phyloP scores from a whole-genome alignment of 2,329 filamentous ascomycete species.

The Xylariaceae sp. region DNA sequence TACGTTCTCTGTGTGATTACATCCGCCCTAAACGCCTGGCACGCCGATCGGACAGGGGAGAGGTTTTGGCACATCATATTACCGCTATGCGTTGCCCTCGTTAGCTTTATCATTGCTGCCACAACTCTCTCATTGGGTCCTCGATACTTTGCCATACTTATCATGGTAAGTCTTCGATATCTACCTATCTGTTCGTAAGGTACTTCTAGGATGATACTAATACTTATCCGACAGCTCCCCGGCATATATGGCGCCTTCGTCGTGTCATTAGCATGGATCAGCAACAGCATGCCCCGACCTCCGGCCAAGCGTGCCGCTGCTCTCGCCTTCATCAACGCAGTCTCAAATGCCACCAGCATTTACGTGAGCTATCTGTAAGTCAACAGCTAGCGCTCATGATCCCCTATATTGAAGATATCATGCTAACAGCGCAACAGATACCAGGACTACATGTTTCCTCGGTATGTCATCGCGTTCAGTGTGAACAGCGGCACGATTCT shows the following conservation, averaged over 20 bases:
- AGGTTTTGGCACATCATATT: conserved; percentile 62
- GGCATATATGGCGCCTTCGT: conserved; percentile 63
- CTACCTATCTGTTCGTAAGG: too few species aligned
- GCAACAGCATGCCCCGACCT: conserved; percentile 67
- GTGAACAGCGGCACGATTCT: conserved; percentile 63
- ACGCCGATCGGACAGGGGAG: conserved; percentile 66
- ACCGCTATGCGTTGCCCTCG: conserved; percentile 57
- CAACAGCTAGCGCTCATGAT: too few species aligned
- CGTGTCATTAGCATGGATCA: conserved; percentile 68
- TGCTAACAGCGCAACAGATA: conserved; percentile 54
- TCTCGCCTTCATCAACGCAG: conserved; percentile 69
- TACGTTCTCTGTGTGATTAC: conserved; percentile 59
- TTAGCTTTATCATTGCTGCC: conserved; percentile 63
- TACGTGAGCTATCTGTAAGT: conserved; percentile 44
- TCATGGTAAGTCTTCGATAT: conserved; percentile 50
- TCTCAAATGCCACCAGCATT: conserved; percentile 64
- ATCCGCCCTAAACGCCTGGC: conserved; percentile 61
- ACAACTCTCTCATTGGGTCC: conserved; percentile 55
- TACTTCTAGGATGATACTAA: conserved; percentile 2
- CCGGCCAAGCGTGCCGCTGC: conserved; percentile 67
- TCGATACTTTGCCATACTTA: conserved; percentile 65
- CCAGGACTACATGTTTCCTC: conserved; percentile 41
- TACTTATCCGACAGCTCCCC: conserved; percentile 37
- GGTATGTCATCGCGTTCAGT: conserved; percentile 54
- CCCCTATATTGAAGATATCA: background rate